phyloP scores from a whole-genome alignment of 495 filamentous ascomycete genomes.

The Cairneyella variabilis region DNA sequence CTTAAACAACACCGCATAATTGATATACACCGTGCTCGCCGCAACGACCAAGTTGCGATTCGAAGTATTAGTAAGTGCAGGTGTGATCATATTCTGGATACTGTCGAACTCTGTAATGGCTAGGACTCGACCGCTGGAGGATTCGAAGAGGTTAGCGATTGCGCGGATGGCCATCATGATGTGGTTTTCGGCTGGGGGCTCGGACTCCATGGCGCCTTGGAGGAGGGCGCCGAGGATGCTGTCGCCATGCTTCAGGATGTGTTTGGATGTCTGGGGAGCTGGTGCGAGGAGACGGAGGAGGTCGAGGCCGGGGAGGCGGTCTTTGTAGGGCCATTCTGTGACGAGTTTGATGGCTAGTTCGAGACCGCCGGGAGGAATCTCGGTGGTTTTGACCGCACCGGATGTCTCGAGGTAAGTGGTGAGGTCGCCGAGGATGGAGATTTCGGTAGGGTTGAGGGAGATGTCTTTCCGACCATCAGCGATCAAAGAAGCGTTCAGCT shows the following conservation, averaged over 20 bases:
- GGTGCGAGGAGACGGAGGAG: conserved; percentile 75
- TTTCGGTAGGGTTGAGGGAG: conserved; percentile 67
- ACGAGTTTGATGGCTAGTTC: conserved; percentile 61
- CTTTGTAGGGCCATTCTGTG: conserved; percentile 71
- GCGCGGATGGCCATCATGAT: conserved; percentile 81
- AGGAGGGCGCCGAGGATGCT: conserved; percentile 60
- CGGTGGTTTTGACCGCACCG: conserved; percentile 29
- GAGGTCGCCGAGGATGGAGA: conserved; percentile 51
- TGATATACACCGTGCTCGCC: conserved; percentile 76
- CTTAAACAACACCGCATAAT: conserved; percentile 63
- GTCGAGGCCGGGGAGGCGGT: conserved; percentile 81
- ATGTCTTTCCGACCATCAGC: conserved; percentile 66
- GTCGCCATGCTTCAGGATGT: conserved; percentile 35
- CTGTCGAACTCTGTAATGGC: conserved; percentile 55
- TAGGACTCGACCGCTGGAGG: conserved; percentile 61
- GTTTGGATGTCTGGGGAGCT: conserved; percentile 56
- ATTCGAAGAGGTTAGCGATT: conserved; percentile 85
- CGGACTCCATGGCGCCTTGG: conserved; percentile 37
- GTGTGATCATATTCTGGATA: conserved; percentile 47
- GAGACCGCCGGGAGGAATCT: conserved; percentile 37
- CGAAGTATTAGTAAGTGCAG: conserved; percentile 42
- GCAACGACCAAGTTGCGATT: conserved; percentile 83
- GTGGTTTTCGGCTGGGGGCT: conserved; percentile 58
- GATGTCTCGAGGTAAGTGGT: conserved; percentile 54
- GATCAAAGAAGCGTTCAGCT: conserved; percentile 65